Base-by-base conservation (phyloP, 768 basidiomycete genomes). In the Russula lepida region DNA sequence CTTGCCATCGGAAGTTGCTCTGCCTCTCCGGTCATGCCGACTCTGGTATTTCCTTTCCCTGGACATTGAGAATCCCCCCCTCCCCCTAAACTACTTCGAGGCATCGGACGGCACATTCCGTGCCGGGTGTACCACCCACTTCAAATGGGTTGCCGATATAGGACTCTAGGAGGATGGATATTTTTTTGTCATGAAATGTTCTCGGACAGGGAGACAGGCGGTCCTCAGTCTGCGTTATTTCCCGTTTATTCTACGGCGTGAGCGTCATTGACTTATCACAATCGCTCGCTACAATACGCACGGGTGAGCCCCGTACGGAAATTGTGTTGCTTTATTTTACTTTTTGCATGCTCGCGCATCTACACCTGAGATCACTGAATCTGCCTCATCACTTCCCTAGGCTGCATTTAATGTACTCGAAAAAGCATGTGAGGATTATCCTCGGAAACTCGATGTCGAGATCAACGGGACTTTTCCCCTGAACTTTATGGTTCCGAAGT, bases 361-460 rank as follows among this genome's bases (percentile, higher is more conserved):
- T 11, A 47, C 35, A 27, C 25, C 21, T 19, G 21, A 44, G 52
- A 54, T 68, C 46, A 28, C 58, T 54, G 59, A 59, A 27, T 56
- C 65, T 65, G 66, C 32, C 17, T 35, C 2, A 21, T 54, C 13
- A 53, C 68, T 56, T 63, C 58, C 32, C 23, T 65, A 88, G 95
- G 90, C 91, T 50, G 91, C 93, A 13, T 98, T 98, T 75, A 89
- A 92, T 71, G 87, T 93, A 2, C 81, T 98, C 37, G 89, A 92
- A 74, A 97, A 97, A 72, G 89, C 95, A 55, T 95, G 93, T 73
- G 93, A 98, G 73, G 97, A 99, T 71, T 95, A 92, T 65, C 95
- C 97, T 19, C 84, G 90, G 65, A 94, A 95, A 77, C 82, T 98
- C 75, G 92, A 97, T 73, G 82, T 98, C 64, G 89, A 95, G 64